phyloP scores from a whole-genome alignment of 495 filamentous ascomycete genomes.

The Aspergillus biplanus region DNA sequence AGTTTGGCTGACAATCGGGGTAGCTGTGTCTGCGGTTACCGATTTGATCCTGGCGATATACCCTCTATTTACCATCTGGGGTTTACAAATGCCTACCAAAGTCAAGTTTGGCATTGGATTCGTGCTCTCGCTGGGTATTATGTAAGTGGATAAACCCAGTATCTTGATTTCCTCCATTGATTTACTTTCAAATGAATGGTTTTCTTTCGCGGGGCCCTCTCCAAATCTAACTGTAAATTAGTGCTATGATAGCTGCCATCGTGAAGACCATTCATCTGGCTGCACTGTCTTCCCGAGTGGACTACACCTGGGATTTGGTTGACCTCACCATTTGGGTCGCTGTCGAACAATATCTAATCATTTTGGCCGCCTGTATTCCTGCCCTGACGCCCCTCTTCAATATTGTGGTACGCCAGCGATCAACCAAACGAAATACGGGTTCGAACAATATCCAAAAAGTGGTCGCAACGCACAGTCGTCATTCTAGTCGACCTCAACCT shows the following conservation, averaged over 20 bases:
- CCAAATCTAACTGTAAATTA: constrained; percentile 2
- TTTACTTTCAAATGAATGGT: neutral
- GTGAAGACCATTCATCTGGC: constrained; percentile 20
- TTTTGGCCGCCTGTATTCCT: constrained; percentile 21
- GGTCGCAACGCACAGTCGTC: neutral
- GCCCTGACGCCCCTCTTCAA: constrained; percentile 19
- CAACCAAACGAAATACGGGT: constrained; percentile 7
- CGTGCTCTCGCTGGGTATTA: constrained; percentile 20
- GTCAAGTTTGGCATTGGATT: constrained; percentile 18
- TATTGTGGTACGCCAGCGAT: constrained; percentile 14
- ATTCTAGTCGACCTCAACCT: constrained; percentile 5
- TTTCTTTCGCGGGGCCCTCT: neutral
- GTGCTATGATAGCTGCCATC: constrained; percentile 24
- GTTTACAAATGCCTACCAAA: constrained; percentile 17
- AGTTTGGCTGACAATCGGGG: neutral
- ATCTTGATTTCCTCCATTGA: neutral
- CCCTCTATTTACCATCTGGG: constrained; percentile 18
- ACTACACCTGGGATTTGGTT: constrained; percentile 16
- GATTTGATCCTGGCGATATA: constrained; percentile 21
- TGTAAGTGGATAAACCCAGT: constrained; percentile 5
- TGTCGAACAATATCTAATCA: constrained; percentile 22
- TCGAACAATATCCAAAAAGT: neutral
- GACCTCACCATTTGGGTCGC: constrained; percentile 17
- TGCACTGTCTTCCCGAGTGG: constrained; percentile 2
- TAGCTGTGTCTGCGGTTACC: constrained; percentile 16